Percentiles rank a stretch among this genome's conserved stretches.
Conservation (phyloP, 371 early-diverging fungal species). For the Synchytrium microbalum region DNA sequence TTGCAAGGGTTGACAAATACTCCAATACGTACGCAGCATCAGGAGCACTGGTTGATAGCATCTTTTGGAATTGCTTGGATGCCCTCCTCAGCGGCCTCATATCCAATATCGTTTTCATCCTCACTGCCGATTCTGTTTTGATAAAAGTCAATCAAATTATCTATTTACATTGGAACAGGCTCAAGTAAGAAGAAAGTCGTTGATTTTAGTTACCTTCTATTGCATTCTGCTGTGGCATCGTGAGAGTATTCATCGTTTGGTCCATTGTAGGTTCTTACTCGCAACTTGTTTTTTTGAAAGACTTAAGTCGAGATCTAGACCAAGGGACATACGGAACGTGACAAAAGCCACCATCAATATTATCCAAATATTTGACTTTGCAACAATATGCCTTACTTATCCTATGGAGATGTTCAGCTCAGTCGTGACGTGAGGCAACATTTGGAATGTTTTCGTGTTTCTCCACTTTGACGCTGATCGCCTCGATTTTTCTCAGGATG, state of each 20-base stretch:
- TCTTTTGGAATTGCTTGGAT: neutral
- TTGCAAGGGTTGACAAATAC: neutral
- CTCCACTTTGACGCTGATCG: neutral
- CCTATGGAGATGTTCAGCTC: neutral
- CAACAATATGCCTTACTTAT: neutral
- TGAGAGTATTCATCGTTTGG: neutral
- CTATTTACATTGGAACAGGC: no score
- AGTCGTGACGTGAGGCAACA: neutral
- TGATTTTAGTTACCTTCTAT: neutral
- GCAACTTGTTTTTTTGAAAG: neutral
- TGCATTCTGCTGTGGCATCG: no score
- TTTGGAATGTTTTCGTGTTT: no score
- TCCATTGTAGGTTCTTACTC: neutral
- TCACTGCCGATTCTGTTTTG: neutral
- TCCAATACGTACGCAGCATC: neutral
- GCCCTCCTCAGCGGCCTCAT: neutral
- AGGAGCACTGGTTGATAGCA: neutral
- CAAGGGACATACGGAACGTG: no score
- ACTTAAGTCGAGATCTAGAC: neutral
- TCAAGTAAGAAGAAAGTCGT: no score
- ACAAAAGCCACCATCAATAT: no score
- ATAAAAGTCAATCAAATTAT: no score
- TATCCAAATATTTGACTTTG: no score
- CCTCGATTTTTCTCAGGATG: conserved; percentile 4
- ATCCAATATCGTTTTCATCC: neutral